Evolutionary conservation across 345 rosid species (phyloP).

Genomic region (Sapria himalayana): DNA sequence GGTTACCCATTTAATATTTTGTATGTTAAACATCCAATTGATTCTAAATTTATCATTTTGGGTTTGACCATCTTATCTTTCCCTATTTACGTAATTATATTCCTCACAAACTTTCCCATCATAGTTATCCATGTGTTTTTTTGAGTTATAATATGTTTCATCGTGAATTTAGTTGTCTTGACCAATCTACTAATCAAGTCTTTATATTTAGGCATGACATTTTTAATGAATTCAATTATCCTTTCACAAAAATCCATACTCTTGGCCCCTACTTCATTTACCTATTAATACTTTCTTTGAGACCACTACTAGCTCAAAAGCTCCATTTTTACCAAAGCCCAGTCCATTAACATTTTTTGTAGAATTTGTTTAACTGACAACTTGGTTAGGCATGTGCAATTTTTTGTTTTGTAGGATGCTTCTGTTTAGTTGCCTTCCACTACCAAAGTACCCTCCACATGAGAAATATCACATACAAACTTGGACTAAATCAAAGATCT

Average conservation of each 20-base stretch:
- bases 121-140: neutral
- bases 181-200: neutral
- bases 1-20: no score
- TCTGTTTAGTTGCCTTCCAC: neutral
- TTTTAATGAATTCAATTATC: neutral
- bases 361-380: neutral
- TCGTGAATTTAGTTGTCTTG: neutral
- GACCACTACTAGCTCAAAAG: neutral
- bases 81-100: neutral
- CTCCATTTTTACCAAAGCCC: neutral
- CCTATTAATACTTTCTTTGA: neutral
- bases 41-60: neutral
- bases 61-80: neutral
- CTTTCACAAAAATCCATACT: neutral
- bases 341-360: neutral
- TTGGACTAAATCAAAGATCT: no score
- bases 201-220: neutral
- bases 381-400: neutral
- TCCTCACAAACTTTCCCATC: neutral
- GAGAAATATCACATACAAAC: no score
- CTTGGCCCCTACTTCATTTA: neutral
- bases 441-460: neutral
- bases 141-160: neutral
- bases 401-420: neutral
- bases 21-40: neutral